These are phyloP conservation scores for Chlamydomonas urium DNA, from an alignment of 139 green algal genomes.

Conservation along the genomic window DNA sequence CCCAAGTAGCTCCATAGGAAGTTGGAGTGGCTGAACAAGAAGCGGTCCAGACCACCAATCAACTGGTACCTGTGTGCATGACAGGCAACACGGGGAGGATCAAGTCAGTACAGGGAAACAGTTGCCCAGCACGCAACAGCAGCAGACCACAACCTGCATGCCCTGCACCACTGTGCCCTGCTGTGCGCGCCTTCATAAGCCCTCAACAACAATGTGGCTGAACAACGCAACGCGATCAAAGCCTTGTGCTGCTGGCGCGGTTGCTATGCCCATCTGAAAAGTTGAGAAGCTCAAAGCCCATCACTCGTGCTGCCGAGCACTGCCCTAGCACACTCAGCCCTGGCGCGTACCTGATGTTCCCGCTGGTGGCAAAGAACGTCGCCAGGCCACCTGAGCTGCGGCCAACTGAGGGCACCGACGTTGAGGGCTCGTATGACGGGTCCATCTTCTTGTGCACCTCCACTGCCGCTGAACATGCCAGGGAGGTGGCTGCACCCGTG, in stretches of 20 bases:
- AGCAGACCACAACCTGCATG: too few relatives aligned
- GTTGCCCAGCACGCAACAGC: too few relatives aligned
- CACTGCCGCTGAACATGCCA: slow-evolving; percentile 41
- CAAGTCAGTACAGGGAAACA: too few relatives aligned
- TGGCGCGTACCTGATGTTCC: slow-evolving; percentile 56
- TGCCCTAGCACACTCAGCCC: background rate
- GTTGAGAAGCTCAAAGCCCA: background rate
- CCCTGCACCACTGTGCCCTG: too few relatives aligned
- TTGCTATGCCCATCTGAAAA: background rate
- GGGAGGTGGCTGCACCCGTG: slow-evolving; percentile 48
- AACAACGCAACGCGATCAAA: too few relatives aligned
- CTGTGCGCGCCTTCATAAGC: too few relatives aligned
- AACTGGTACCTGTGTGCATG: slow-evolving; percentile 75
- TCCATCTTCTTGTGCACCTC: slow-evolving; percentile 49
- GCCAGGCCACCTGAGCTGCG: slow-evolving; percentile 68
- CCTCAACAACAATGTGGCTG: too few relatives aligned
- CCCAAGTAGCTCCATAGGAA: slow-evolving; percentile 75
- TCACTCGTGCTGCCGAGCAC: background rate
- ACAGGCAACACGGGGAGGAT: too few relatives aligned
- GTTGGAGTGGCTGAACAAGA: slow-evolving; percentile 75
- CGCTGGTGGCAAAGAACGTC: slow-evolving; percentile 73
- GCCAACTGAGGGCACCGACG: slow-evolving; percentile 63
- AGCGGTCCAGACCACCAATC: slow-evolving; percentile 85
- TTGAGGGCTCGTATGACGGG: slow-evolving; percentile 65
- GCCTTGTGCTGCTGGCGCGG: background rate